Base-by-base conservation (phyloP, 768 basidiomycete genomes). In the Trametopsis cervina region DNA sequence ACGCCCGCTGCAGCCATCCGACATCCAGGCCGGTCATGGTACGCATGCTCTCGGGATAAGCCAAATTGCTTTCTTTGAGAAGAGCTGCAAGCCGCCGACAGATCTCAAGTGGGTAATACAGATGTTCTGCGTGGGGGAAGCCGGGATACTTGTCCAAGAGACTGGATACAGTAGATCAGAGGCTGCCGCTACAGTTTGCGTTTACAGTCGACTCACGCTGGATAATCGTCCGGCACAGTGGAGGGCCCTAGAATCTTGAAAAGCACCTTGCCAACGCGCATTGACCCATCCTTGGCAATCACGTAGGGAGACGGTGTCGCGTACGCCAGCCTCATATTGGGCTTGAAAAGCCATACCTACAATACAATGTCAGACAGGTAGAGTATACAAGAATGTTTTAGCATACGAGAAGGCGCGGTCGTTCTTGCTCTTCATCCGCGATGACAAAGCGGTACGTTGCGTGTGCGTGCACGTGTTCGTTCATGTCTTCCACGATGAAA, bases 321-420 rank as follows among this genome's bases (percentile, higher is more conserved):
- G 61, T 91, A 94, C 1, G 91, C 80, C 12, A 97, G 65, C 10
- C 77, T 79, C 55, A 98, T 80, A 53, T 75, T 82, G 0, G 93
- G 92, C 64, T 94, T 96, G 76, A 98, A 96, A 18, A 97, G 62
- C 94, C 95, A 97, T 18, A 97, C 73, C 92, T 94, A 59, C 4
- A 43, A 10, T 17, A 7, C 21, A 13, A 20, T 22, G 38, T 39
- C 41, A 50, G 50, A 36, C 36, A 40, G 25, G 4, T 7, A n/a
- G 23, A 36, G 4, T 23, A 13, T 5, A 23, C 37, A 22, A 6
- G 24, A 36, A 35, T 24, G 10, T 26, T 17, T 18, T 4, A 4
- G 70, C 86, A 50, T 46, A 96, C 92, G 53, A 96, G 69, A 12
- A 97, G 74, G 45, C 85, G 73, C 3, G 87, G 81, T 22, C 73